Evolutionary conservation across 495 filamentous ascomycete species (phyloP).

Genomic region (Endocarpon pusillum): DNA sequence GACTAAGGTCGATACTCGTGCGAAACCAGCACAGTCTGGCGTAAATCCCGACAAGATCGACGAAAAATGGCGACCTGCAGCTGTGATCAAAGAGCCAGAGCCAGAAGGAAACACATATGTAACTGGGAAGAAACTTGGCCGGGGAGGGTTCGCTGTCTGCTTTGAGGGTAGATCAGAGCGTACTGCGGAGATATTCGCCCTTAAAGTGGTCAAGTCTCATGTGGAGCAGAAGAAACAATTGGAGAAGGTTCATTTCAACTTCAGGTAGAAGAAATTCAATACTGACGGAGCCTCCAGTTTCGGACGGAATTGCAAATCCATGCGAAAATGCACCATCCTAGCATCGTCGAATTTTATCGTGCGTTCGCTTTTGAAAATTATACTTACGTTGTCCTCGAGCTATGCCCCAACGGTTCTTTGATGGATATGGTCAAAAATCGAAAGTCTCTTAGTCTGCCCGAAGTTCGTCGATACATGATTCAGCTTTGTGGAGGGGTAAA

Average conservation of each 20-base stretch:
- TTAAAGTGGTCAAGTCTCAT: conserved; percentile 81
- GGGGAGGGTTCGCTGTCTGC: conserved; percentile 91
- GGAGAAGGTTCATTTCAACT: conserved; percentile 52
- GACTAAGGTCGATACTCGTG: conserved; percentile 37
- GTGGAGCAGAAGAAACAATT: conserved; percentile 72
- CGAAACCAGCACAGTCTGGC: conserved; percentile 27
- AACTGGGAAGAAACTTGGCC: conserved; percentile 71
- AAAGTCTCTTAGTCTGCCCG: conserved; percentile 71
- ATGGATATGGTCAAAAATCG: conserved; percentile 94
- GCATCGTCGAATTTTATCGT: conserved; percentile 86
- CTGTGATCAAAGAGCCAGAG: conserved; percentile 58
- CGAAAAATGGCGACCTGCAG: conserved; percentile 56
- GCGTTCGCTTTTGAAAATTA: conserved; percentile 78
- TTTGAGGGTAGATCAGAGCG: conserved; percentile 54
- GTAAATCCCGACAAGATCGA: conserved; percentile 24
- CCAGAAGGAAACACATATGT: conserved; percentile 60
- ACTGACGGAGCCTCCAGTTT: conserved; percentile 39
- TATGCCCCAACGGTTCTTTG: conserved; percentile 91
- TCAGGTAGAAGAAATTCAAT: background rate
- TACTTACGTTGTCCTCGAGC: conserved; percentile 85
- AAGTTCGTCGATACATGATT: conserved; percentile 79
- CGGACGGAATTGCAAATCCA: conserved; percentile 96
- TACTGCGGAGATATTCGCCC: conserved; percentile 50
- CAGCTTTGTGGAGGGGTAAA: conserved; percentile 94
- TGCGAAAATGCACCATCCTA: conserved; percentile 85